Percentiles rank a stretch among this genome's conserved stretches.
Evolutionary conservation across 192 early-diverging fungal genomes (phyloP).

Genomic region (Entomortierella chlamydospora): DNA sequence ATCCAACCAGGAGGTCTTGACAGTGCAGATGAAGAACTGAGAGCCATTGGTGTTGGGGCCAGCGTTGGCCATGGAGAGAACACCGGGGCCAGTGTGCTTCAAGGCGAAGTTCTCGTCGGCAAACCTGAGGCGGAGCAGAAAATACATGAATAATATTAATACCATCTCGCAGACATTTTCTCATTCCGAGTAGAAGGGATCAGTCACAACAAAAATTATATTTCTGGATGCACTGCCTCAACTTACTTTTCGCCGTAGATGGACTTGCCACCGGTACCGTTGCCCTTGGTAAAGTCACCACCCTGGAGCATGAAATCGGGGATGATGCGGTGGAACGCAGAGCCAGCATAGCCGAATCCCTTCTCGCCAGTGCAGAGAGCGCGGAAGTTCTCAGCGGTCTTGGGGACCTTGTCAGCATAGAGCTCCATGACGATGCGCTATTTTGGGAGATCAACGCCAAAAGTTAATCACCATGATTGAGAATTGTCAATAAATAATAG

Average conservation of each 20-base stretch:
- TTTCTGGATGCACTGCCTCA: background rate
- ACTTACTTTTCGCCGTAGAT: conserved; percentile 87
- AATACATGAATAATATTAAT: background rate
- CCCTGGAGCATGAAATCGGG: conserved; percentile 86
- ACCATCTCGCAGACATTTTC: too few species aligned
- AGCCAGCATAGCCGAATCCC: conserved; percentile 83
- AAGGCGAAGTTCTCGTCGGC: conserved; percentile 71
- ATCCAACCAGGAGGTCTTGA: conserved; percentile 87
- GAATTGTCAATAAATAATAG: background rate
- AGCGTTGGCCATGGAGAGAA: conserved; percentile 91
- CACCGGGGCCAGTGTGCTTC: conserved; percentile 70
- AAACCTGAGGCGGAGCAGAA: conserved; percentile 55
- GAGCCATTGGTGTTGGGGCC: conserved; percentile 89
- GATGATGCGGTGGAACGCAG: conserved; percentile 89
- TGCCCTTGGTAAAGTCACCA: conserved; percentile 86
- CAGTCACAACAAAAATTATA: too few species aligned
- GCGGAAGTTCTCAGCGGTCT: conserved; percentile 97
- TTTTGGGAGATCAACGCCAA: background rate
- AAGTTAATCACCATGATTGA: background rate
- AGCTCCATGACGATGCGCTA: conserved; percentile 76
- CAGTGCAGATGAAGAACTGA: conserved; percentile 92
- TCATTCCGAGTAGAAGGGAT: too few species aligned
- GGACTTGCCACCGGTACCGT: conserved; percentile 92
- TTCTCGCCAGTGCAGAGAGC: conserved; percentile 97
- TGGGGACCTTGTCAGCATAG: conserved; percentile 73